Conservation (phyloP, 2,329 filamentous ascomycete species). For the Fusarium solani-melongenae region DNA sequence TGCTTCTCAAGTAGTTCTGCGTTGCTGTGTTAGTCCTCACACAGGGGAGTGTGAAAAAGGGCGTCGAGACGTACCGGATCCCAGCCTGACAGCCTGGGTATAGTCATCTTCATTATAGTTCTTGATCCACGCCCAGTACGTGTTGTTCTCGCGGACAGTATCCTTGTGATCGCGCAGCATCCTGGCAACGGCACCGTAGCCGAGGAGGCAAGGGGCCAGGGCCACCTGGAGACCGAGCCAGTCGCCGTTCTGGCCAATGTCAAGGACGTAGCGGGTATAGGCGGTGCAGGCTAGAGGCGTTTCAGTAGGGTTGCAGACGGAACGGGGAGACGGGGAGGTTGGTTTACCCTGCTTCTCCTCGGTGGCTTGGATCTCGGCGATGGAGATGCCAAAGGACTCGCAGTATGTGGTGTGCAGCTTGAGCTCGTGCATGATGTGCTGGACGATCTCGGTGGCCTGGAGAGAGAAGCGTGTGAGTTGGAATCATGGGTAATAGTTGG, state of each 20-base stretch:
- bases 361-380: conserved; percentile 76
- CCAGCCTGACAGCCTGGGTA: conserved; percentile 74
- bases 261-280: conserved; percentile 87
- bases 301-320: background rate
- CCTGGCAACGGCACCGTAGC: conserved; percentile 83
- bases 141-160: conserved; percentile 73
- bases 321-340: background rate
- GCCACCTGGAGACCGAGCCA: conserved; percentile 88
- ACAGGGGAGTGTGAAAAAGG: background rate
- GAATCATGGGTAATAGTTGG: background rate
- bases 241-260: conserved; percentile 88
- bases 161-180: conserved; percentile 72
- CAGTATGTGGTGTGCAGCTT: conserved; percentile 86
- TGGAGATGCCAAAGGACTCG: conserved; percentile 79
- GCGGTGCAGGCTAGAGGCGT: conserved; percentile 73
- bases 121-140: conserved; percentile 91
- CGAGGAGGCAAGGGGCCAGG: conserved; percentile 88
- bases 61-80: conserved; percentile 64
- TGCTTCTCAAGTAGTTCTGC: conserved; percentile 80
- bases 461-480: background rate
- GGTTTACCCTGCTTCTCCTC: conserved; percentile 77
- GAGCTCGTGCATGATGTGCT: conserved; percentile 83
- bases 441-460: conserved; percentile 68
- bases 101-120: conserved; percentile 90
- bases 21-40: background rate